Evolutionary conservation across 768 basidiomycete genomes (phyloP), one percentile per base, ranked within the genome.

Genomic region (Clathrus columnatus): DNA sequence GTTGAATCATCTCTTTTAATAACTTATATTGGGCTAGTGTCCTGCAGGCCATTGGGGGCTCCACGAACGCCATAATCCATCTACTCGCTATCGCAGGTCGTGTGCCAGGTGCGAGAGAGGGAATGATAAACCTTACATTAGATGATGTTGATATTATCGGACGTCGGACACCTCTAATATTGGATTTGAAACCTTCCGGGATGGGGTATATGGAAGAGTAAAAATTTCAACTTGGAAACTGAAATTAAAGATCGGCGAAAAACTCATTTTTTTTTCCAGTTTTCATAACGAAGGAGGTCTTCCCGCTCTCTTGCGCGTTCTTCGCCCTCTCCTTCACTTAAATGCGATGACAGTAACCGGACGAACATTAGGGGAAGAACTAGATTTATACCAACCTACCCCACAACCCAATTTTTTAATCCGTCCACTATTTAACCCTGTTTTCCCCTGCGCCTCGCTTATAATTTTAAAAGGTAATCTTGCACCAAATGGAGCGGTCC

Each of bases 121-220:
- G n/a, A n/a, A n/a, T n/a, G n/a, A 30, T 60, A 21, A 26, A 56
- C 16, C 29, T 53, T 45, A 32, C 20, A 5, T 48, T 60, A 20
- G 57, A 59, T n/a, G 60, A 60, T 45, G 36, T 60, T 16, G 60
- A 60, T 54, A 21, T 27, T 3, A 60, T 60, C 28, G 60, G 60
- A 6, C 11, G 54, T 11, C 30, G 36, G 29, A 60, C 60, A 4
- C 61, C 61, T 5, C 14, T 61, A 17, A 43, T 61, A n/a, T 45
- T 61, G 2, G 64, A 66, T 48, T 30, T 61, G 26, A 61, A 61
- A 48, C 61, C 61, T 14, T 52, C 50, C 7, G 61, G 61, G 1
- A 28, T 18, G 11, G 53, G 45, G 11, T 61, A 61, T 43, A 61
- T 61, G 61, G 60, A 59, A 50, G 60, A 59, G 54, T 55, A 26